phyloP scores from a whole-genome alignment of 495 filamentous ascomycete genomes.

The Elaphomyces granulatus region DNA sequence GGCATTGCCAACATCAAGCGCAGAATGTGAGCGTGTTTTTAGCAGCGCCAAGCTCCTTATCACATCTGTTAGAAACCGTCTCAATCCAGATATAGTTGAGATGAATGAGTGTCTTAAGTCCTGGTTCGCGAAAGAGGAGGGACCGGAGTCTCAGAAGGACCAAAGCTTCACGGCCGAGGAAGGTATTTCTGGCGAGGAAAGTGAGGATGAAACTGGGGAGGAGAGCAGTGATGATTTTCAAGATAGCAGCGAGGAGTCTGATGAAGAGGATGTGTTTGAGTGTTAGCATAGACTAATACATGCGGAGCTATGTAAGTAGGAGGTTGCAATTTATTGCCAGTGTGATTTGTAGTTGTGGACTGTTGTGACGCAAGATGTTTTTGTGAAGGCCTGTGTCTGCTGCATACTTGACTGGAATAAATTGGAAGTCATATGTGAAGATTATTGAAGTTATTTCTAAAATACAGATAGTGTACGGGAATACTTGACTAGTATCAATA shows the following conservation, averaged over 20 bases:
- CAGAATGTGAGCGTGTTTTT: neutral
- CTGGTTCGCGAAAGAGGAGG: neutral
- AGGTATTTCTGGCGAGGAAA: neutral
- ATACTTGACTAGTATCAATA: neutral
- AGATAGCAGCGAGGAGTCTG: neutral
- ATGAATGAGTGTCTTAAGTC: neutral
- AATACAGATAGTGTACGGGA: neutral
- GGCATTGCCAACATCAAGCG: no score
- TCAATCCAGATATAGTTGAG: neutral
- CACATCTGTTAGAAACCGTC: neutral
- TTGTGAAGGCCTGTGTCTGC: neutral
- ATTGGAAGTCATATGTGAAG: no score
- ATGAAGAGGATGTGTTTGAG: neutral
- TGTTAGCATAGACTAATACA: neutral
- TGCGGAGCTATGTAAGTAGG: neutral
- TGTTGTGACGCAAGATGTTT: neutral
- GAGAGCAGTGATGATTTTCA: neutral
- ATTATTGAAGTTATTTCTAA: neutral
- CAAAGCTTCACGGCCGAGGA: neutral
- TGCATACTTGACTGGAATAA: no score
- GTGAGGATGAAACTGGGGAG: neutral
- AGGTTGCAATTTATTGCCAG: neutral
- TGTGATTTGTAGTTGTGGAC: neutral
- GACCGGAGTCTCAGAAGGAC: neutral
- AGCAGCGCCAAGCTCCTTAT: neutral